Evolutionary conservation across 2,329 filamentous ascomycete genomes (phyloP), one percentile per base, ranked within the genome.

Genomic region (Beauveria varroae): DNA sequence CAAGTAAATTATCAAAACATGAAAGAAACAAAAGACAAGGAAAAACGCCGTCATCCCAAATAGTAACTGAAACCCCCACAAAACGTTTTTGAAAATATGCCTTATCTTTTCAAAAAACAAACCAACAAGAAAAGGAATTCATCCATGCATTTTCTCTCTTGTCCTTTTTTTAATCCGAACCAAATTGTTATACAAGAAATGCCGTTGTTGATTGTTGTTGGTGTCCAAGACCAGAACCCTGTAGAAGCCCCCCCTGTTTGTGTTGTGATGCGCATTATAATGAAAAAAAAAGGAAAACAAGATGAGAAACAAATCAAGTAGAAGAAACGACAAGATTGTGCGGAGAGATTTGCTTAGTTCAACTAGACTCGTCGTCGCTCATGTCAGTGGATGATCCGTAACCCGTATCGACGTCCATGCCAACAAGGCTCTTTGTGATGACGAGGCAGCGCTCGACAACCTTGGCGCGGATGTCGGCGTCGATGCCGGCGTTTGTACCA

Each of bases 401-500:
- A 8, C 84, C 84, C 1, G 80, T 79, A 66, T 87, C 85, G 14
- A 75, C 72, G 62, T 85, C 80, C 79, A 87, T 86, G 9, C 84
- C 83, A 8, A 86, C 78, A 43, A 83, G 74, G 55, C 74, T 78
- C 68, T 83, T 84, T 16, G 81, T 84, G 41, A 87, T 78, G 12
- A 71, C 68, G 20, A 87, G 70, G 63, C 84, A 87, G 57, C 78
- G 76, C 55, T 82, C 78, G 3, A 87, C 79, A 66, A 86, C 78
- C 64, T 76, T 75, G 61, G 78, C 76, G 62, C 83, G 79, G n/a
- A 83, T 71, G 16, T 78, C 75, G 2, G 75, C 73, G 20, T 77
- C 74, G n/a, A 87, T 72, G 2, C 80, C 81, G 55, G 77, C 78
- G 60, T 77, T 77, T 53, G 79, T 79, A 22, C 81, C 82, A 3